A percentile compares a stretch with the other conserved stretches of the same genome.
Evolutionary conservation across 1,284 basidiomycete species (phyloP).

Genomic region (Rhodotorula sp.): DNA sequence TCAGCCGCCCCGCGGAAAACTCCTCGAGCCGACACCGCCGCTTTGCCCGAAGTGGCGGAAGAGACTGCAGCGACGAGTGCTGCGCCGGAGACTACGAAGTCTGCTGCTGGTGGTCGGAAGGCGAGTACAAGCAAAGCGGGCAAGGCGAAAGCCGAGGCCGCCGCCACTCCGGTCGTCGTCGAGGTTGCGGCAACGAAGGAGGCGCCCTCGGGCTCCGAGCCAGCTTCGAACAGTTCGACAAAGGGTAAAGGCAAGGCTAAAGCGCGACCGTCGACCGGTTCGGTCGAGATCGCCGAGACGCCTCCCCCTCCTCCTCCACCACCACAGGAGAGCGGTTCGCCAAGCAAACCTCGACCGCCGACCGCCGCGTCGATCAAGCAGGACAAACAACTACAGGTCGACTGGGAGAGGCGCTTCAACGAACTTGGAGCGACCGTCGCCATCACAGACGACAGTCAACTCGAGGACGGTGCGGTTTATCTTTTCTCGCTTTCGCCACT

Average conservation of each 20-base stretch:
- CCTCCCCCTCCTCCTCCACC: not conserved
- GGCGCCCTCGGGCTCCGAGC: not conserved
- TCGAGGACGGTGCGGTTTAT: constrained; percentile 7
- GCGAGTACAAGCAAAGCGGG: not conserved
- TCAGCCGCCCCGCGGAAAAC: not conserved
- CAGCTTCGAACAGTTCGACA: no score
- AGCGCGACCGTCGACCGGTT: no score
- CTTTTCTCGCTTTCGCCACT: not conserved
- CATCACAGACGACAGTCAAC: constrained; percentile 12
- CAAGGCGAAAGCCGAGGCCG: constrained; percentile 1
- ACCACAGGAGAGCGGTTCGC: not conserved
- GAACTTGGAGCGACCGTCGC: not conserved
- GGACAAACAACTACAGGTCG: not conserved
- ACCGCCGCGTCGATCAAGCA: not conserved
- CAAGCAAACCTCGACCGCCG: not conserved
- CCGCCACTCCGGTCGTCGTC: not conserved
- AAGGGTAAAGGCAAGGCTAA: no score
- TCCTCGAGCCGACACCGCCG: not conserved
- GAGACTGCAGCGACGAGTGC: not conserved
- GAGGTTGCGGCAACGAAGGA: not conserved
- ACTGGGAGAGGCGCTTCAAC: constrained; percentile 4
- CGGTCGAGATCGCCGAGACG: no score
- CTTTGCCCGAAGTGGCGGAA: not conserved
- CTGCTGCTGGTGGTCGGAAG: not conserved
- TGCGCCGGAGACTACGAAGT: not conserved